Evolutionary conservation across 169 alveolate genomes (phyloP).

Genomic region (Plasmodium sp.): DNA sequence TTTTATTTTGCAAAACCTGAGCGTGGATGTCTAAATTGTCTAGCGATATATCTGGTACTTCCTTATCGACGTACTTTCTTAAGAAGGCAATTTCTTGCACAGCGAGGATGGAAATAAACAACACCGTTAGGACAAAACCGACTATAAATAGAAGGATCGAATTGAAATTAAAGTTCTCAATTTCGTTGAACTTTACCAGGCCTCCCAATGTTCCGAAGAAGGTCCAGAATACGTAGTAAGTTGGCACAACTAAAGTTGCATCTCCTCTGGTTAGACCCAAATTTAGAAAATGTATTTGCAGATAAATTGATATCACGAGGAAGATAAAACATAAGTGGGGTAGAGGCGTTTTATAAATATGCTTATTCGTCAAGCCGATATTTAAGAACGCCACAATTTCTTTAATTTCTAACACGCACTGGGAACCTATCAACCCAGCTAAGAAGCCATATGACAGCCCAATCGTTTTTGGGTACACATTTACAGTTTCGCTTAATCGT

Average conservation of each 20-base stretch:
- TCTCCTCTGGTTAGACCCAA: constrained; percentile 88
- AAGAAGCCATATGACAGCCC: constrained; percentile 87
- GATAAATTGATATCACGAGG: constrained; percentile 84
- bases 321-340: constrained; percentile 84
- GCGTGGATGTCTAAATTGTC: constrained; percentile 80
- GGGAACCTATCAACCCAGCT: constrained; percentile 89
- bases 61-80: constrained; percentile 83
- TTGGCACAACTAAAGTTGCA: constrained; percentile 88
- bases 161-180: constrained; percentile 82
- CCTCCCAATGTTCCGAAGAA: constrained; percentile 90
- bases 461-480: constrained; percentile 76
- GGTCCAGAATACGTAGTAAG: constrained; percentile 89
- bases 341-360: constrained; percentile 79
- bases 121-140: constrained; percentile 80
- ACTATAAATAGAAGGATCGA: constrained; percentile 77
- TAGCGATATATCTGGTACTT: constrained; percentile 81
- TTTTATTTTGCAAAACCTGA: constrained; percentile 80
- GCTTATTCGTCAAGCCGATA: constrained; percentile 74
- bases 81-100: constrained; percentile 82
- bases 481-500: constrained; percentile 51
- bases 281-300: constrained; percentile 86
- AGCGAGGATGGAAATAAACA: constrained; percentile 82
- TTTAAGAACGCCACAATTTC: constrained; percentile 83
- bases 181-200: constrained; percentile 87
- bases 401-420: constrained; percentile 88